Evolutionary conservation across 139 green algal genomes (phyloP), one percentile per base, ranked within the genome.

Genomic region (Pseudopediastrum boryanum): DNA sequence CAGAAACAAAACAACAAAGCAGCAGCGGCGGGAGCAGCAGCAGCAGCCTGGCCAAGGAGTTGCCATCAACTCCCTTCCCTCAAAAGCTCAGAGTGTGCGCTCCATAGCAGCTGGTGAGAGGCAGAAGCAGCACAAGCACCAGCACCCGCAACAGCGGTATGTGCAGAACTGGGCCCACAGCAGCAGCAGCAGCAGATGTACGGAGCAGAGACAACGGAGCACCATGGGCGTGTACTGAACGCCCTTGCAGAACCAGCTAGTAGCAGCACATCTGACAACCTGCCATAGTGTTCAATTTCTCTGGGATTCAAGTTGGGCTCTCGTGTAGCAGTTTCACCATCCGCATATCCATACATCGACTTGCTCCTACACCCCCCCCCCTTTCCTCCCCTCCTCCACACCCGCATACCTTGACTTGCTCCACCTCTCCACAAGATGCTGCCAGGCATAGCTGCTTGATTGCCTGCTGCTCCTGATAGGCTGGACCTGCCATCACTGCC

Each of bases 371-470:
- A n/a, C n/a, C n/a, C n/a, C n/a, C n/a, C n/a, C n/a, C n/a, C n/a
- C n/a, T n/a, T n/a, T n/a, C n/a, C n/a, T n/a, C n/a, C n/a, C n/a
- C n/a, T n/a, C n/a, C n/a, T 13, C 9, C 54, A 9, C 9, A 7
- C 9, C 13, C 54, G 8, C 61, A 9, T 48, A 76, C 68, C 68
- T 76, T 46, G 46, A 76, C 44, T 31, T 76, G 46, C 27, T 76
- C 27, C 13, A 43, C 0, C 5, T 78, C 71, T 39, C 54, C 71
- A 3, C 54, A 54, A 36, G 71, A 44, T 27, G 71, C 71, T 46
- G 71, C 71, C 54, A 78, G 56, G 50, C 71, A 78, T 4, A 78
- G 46, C 25, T 61, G 52, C 9, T 56, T 50, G 7, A 25, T 41
- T 13, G 12, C 27, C 3, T 56, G 33, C 54, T 78, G 71, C 59